A percentile compares a stretch with the other conserved stretches of the same genome.
Evolutionary conservation across 371 early-diverging fungal species (phyloP).

Genomic region (Mortierella sp.): DNA sequence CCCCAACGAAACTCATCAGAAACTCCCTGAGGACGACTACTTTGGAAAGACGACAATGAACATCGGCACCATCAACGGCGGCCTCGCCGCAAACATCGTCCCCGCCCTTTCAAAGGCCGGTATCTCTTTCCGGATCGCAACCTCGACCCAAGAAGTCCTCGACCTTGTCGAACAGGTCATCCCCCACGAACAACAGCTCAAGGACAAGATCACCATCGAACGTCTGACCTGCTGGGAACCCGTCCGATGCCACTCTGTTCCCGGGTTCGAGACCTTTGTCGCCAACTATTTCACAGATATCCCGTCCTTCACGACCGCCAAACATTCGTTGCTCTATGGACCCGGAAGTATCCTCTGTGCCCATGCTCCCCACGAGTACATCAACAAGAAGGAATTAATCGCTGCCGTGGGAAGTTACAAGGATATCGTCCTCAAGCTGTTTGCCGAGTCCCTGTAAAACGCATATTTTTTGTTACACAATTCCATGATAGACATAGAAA

Average conservation of each 20-base stretch:
- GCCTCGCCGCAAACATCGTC: slow-evolving; percentile 61
- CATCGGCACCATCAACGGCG: slow-evolving; percentile 58
- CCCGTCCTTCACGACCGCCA: slow-evolving; percentile 51
- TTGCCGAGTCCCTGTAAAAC: slow-evolving; percentile 28
- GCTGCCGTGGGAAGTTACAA: slow-evolving; percentile 59
- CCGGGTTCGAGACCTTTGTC: slow-evolving; percentile 53
- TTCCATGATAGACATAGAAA: slow-evolving; percentile 1
- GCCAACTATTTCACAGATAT: slow-evolving; percentile 58
- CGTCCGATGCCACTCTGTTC: slow-evolving; percentile 58
- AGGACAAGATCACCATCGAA: slow-evolving; percentile 50
- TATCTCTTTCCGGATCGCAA: slow-evolving; percentile 60
- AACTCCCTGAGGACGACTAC: slow-evolving; percentile 50
- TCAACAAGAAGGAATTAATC: slow-evolving; percentile 61
- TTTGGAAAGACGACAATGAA: slow-evolving; percentile 63
- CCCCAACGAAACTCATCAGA: slow-evolving; percentile 35
- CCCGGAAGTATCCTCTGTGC: slow-evolving; percentile 63
- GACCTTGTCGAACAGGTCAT: slow-evolving; percentile 42
- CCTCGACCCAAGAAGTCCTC: slow-evolving; percentile 50
- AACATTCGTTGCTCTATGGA: slow-evolving; percentile 56
- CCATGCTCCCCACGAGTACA: slow-evolving; percentile 61
- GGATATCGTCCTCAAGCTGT: slow-evolving; percentile 53
- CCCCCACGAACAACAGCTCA: slow-evolving; percentile 29
- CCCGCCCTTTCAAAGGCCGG: slow-evolving; percentile 56
- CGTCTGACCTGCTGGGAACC: slow-evolving; percentile 57
- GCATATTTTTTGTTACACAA: too few species aligned